Evolutionary conservation across 2,329 filamentous ascomycete species (phyloP).

Genomic region (Epichloe gansuensis): DNA sequence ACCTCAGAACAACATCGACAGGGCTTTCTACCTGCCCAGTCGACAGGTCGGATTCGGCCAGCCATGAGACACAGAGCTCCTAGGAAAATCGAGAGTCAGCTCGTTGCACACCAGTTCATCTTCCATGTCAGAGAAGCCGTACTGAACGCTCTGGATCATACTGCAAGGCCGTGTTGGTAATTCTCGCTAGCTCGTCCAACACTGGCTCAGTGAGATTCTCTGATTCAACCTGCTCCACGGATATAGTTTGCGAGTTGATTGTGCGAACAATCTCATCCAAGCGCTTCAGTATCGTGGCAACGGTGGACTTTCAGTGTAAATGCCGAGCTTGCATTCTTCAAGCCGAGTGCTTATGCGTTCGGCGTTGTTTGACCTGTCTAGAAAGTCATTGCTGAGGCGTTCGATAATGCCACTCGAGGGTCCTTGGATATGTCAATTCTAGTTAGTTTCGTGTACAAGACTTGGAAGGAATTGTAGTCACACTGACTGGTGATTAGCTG

Average conservation of each 20-base stretch:
- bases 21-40: constrained; percentile 23
- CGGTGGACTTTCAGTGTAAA: constrained; percentile 18
- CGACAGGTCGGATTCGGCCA: constrained; percentile 16
- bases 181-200: constrained; percentile 18
- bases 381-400: constrained; percentile 18
- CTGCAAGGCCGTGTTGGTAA: constrained; percentile 22
- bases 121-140: constrained; percentile 2
- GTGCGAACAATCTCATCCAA: constrained; percentile 19
- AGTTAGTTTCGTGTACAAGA: neutral
- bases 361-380: constrained; percentile 17
- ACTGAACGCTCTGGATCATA: constrained; percentile 12
- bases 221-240: constrained; percentile 12
- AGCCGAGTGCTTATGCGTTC: constrained; percentile 17
- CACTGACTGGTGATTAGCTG: constrained; percentile 33
- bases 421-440: constrained; percentile 3
- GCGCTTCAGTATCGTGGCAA: constrained; percentile 23
- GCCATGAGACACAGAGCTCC: constrained; percentile 30
- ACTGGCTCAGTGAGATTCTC: constrained; percentile 10
- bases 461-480: neutral
- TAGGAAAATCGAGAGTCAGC: constrained; percentile 6
- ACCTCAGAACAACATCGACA: constrained; percentile 32
- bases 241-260: constrained; percentile 16
- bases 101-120: neutral
- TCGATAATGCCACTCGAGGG: constrained; percentile 14
- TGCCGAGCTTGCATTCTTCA: constrained; percentile 15